Percentiles rank a stretch among this genome's conserved stretches.
These are phyloP conservation scores for Coprinopsis sp. DNA, from an alignment of 768 basidiomycete genomes.

Conservation along the genomic window DNA sequence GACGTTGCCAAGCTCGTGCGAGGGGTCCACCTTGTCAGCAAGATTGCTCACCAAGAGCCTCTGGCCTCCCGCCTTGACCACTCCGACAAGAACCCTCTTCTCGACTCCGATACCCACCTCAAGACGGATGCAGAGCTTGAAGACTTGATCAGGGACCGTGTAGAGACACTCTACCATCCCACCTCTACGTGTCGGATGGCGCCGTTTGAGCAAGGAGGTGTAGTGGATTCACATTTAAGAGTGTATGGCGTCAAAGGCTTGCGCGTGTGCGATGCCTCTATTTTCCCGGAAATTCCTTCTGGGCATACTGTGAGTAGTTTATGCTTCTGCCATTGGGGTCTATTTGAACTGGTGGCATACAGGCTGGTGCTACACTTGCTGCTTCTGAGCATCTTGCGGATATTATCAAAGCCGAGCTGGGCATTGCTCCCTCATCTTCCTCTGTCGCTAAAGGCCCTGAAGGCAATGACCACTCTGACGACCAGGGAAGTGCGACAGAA, in stretches of 20 bases:
- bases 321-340: not conserved
- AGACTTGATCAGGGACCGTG: slow-evolving; percentile 33
- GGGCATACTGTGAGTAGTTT: slow-evolving; percentile 11
- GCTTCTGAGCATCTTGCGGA: slow-evolving; percentile 27
- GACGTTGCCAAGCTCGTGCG: slow-evolving; percentile 37
- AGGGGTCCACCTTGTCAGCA: slow-evolving; percentile 30
- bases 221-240: slow-evolving; percentile 39
- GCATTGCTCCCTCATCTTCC: too few species aligned
- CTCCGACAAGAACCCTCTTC: slow-evolving; percentile 22
- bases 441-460: too few species aligned
- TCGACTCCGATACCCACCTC: slow-evolving; percentile 32
- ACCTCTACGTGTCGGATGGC: slow-evolving; percentile 44
- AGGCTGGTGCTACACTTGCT: slow-evolving; percentile 30
- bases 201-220: slow-evolving; percentile 33
- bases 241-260: slow-evolving; percentile 41
- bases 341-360: not conserved
- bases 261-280: slow-evolving; percentile 25
- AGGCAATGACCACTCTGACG: too few species aligned
- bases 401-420: slow-evolving; percentile 24
- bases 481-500: too few species aligned
- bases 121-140: slow-evolving; percentile 36
- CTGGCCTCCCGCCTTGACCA: slow-evolving; percentile 29
- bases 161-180: slow-evolving; percentile 45
- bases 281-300: slow-evolving; percentile 12
- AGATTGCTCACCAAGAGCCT: slow-evolving; percentile 32